Evolutionary conservation across 805 yeast genomes (phyloP).

Genomic region (Zygotorulaspora florentina): DNA sequence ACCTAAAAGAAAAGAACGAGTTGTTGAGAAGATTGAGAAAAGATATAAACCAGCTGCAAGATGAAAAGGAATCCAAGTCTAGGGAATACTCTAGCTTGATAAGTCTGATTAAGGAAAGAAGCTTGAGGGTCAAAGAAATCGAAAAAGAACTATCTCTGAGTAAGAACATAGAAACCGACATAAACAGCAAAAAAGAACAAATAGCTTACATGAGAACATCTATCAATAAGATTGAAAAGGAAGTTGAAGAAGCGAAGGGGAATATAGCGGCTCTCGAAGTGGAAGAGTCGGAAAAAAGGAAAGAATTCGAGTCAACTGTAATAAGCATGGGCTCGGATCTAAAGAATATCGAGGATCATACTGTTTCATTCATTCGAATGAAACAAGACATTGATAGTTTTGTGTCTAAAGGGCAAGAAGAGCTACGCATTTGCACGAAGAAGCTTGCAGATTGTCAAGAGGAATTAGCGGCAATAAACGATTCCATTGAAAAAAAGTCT

Average conservation of each 20-base stretch:
- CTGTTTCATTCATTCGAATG: slow-evolving; percentile 18
- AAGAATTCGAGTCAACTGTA: slow-evolving; percentile 1
- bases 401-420: slow-evolving; percentile 10
- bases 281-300: background rate
- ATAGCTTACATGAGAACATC: slow-evolving; percentile 12
- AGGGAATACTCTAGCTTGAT: slow-evolving; percentile 21
- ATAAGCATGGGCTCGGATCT: slow-evolving; percentile 10
- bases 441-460: slow-evolving; percentile 22
- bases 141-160: slow-evolving; percentile 19
- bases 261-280: slow-evolving; percentile 6
- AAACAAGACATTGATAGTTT: slow-evolving; percentile 14
- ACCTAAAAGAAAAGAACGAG: slow-evolving; percentile 22
- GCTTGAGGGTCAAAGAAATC: slow-evolving; percentile 20
- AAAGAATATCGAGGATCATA: slow-evolving; percentile 29
- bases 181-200: slow-evolving; percentile 12
- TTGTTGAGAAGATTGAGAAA: slow-evolving; percentile 22
- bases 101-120: slow-evolving; percentile 22
- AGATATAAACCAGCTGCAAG: slow-evolving; percentile 24
- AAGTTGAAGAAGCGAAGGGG: slow-evolving; percentile 6
- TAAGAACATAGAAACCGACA: slow-evolving; percentile 14
- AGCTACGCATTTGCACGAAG: slow-evolving; percentile 17
- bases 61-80: slow-evolving; percentile 22
- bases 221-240: slow-evolving; percentile 8
- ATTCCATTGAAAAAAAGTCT: slow-evolving; percentile 18
- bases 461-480: slow-evolving; percentile 19